A percentile compares a stretch with the other conserved stretches of the same genome.
Conservation (phyloP, 768 basidiomycete species). For the Austroboletus eburneus region DNA sequence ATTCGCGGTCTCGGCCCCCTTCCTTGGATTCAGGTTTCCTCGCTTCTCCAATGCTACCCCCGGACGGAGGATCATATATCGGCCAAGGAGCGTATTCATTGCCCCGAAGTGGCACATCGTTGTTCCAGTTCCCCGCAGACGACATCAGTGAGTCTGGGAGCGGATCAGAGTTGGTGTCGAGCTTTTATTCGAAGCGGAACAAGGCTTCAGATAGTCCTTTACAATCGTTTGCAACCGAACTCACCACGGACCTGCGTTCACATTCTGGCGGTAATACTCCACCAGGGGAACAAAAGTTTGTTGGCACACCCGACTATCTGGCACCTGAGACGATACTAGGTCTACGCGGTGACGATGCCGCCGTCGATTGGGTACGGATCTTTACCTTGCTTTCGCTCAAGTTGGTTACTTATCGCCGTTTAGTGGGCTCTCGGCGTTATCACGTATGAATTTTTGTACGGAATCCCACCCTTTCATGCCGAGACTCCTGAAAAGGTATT, state of each 20-base stretch:
- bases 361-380: constrained; percentile 89
- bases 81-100: constrained; percentile 58
- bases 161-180: constrained; percentile 69
- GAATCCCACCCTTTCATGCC: constrained; percentile 96
- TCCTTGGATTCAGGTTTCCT: constrained; percentile 78
- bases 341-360: constrained; percentile 88
- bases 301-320: constrained; percentile 96
- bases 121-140: constrained; percentile 69
- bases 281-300: constrained; percentile 88
- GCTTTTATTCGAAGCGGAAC: constrained; percentile 49
- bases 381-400: constrained; percentile 7
- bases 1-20: constrained; percentile 75
- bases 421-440: constrained; percentile 99
- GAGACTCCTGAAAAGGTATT: constrained; percentile 97
- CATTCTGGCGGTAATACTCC: constrained; percentile 62
- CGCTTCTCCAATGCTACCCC: constrained; percentile 67
- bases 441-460: constrained; percentile 96
- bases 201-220: constrained; percentile 67
- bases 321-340: constrained; percentile 96
- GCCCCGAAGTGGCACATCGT: constrained; percentile 58
- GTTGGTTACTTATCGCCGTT: constrained; percentile 13
- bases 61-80: constrained; percentile 80
- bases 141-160: constrained; percentile 84
- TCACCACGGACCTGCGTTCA: constrained; percentile 78
- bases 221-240: constrained; percentile 82